Evolutionary conservation across 148 eudicot genomes (phyloP), one percentile per base, ranked within the genome.

Genomic region (Chenopodium suecicum): DNA sequence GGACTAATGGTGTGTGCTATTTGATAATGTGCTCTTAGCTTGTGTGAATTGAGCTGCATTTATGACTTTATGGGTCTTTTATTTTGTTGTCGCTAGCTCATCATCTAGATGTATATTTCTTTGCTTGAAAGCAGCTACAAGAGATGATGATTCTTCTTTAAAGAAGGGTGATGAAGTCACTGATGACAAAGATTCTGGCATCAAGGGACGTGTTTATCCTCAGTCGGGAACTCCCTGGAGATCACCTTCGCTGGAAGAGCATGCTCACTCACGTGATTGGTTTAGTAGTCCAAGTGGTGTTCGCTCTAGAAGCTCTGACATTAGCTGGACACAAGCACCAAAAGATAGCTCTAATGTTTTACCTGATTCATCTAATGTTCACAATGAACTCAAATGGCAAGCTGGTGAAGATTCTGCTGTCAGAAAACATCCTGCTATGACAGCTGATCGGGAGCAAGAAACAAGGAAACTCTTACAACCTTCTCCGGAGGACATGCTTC

Each of bases 401-500:
- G 68, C 77, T 14, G 83, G 86, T 60, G 90, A 89, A 75, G 88
- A 88, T 83, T 85, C 89, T n/a, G 60, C 58, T 70, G 23, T 85
- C 60, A 88, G 87, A 88, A 92, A 89, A 85, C 91, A 83, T 78
- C 71, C 86, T 34, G 82, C 94, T 78, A 79, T 78, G 25, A 81
- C 74, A 7, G 37, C 79, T 70, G 95, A 90, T 46, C 85, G 87
- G 86, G 97, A 93, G 46, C 86, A 62, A 46, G 97, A 93, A 73
- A 50, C 84, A 69, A 81, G 85, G 47, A 91, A 82, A 52, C 69
- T 83, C 34, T 72, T 84, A 60, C 97, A 88, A 71, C 77, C 91
- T 71, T 80, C 95, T 29, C 98, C 99, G 34, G 99, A 97, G 87
- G 95, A 97, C 84, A 89, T 97, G 50, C 70, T 89, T 4, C 98